Conservation (phyloP, 306 rosid genomes). For the Begonia masoniana region DNA sequence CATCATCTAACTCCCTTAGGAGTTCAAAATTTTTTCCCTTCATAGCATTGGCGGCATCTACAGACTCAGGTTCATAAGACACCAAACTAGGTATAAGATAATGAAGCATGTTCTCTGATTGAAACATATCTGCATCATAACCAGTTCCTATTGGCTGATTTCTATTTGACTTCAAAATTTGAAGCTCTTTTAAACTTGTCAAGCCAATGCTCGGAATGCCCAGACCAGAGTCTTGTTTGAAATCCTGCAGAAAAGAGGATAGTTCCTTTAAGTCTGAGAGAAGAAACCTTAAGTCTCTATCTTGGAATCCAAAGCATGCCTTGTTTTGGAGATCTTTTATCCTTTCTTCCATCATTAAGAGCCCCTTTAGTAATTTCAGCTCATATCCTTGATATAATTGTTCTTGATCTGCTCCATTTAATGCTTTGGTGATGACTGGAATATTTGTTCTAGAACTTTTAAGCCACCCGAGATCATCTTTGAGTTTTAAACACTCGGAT, state of each 20-base stretch:
- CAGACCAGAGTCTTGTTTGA: constrained; percentile 55
- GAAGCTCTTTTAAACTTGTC: constrained; percentile 24
- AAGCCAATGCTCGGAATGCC: constrained; percentile 26
- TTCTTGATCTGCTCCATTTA: constrained; percentile 29
- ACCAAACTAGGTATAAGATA: constrained; percentile 43
- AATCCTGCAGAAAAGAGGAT: constrained; percentile 45
- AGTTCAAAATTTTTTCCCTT: constrained; percentile 67
- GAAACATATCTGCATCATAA: constrained; percentile 53
- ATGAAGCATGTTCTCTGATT: constrained; percentile 46
- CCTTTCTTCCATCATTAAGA: constrained; percentile 67
- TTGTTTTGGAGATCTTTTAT: constrained; percentile 57
- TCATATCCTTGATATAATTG: constrained; percentile 34
- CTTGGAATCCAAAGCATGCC: constrained; percentile 53
- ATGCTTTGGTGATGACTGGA: constrained; percentile 27
- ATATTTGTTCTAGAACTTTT: constrained; percentile 34
- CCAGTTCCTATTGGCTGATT: constrained; percentile 35
- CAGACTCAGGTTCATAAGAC: constrained; percentile 45
- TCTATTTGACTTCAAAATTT: constrained; percentile 30
- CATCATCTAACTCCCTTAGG: constrained; percentile 65
- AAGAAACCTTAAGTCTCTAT: constrained; percentile 49
- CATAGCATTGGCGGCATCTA: constrained; percentile 57
- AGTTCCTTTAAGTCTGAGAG: constrained; percentile 51
- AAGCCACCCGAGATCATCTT: constrained; percentile 51
- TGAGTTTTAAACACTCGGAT: constrained; percentile 66
- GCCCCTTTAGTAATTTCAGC: constrained; percentile 52